These are phyloP conservation scores for Dorcoceras hygrometricum DNA, from an alignment of 257 asterid species.

Conservation along the genomic window DNA sequence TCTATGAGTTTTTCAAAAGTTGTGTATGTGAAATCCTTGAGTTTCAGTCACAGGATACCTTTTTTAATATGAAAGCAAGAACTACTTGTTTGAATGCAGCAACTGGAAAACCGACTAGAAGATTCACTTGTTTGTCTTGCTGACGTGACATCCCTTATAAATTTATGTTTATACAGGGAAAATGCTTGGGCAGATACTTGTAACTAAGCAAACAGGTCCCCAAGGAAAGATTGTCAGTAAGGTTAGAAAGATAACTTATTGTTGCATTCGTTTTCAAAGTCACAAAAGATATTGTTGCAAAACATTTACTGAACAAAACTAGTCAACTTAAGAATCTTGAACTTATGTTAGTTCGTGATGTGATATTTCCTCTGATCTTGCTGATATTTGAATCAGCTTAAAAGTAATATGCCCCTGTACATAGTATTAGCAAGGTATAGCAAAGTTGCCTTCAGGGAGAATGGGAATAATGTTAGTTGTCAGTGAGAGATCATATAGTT, in stretches of 20 bases:
- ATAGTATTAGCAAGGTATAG: neutral
- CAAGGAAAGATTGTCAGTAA: conserved; percentile 98
- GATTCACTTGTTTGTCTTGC: conserved; percentile 1
- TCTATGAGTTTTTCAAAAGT: neutral
- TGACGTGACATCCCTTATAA: conserved; percentile 5
- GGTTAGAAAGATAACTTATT: no score
- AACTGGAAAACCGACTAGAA: neutral
- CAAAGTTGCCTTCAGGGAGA: neutral
- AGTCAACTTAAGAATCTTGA: conserved; percentile 18
- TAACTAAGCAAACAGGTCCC: conserved; percentile 93
- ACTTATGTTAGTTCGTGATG: neutral
- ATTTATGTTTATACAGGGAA: conserved; percentile 52
- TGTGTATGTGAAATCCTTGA: conserved; percentile 8
- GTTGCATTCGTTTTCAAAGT: neutral
- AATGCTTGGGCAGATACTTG: conserved; percentile 95
- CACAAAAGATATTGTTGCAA: neutral
- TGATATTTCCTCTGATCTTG: conserved; percentile 5
- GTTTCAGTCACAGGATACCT: neutral
- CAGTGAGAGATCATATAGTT: neutral
- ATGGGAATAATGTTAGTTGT: neutral
- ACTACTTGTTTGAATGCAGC: conserved; percentile 11
- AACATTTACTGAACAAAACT: conserved; percentile 12
- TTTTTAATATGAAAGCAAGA: neutral
- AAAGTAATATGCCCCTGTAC: neutral
- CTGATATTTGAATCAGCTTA: neutral